Evolutionary conservation across 75 land plant species (phyloP).

Genomic region (Pinus tabuliformis): DNA sequence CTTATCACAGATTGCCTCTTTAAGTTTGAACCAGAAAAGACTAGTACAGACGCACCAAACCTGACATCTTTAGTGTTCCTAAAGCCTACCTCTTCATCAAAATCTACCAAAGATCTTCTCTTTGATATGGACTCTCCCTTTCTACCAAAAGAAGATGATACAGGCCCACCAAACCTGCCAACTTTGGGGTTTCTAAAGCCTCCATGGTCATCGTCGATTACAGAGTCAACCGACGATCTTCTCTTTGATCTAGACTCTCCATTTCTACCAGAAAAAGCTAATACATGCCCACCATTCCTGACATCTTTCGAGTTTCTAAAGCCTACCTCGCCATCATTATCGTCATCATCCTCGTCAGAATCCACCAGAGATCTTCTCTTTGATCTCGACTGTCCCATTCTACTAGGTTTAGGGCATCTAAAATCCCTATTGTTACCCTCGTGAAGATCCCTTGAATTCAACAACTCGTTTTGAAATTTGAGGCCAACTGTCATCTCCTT

Average conservation of each 20-base stretch:
- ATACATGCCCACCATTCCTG: not conserved
- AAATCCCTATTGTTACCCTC: not conserved
- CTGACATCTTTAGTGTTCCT: conserved; percentile 1
- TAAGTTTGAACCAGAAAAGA: not conserved
- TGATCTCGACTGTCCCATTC: not conserved
- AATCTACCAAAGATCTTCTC: not conserved
- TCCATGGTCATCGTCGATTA: not conserved
- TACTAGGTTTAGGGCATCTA: not conserved
- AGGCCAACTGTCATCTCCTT: not conserved
- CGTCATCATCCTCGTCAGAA: not conserved
- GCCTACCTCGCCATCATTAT: not conserved
- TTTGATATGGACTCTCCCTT: not conserved
- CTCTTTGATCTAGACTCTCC: not conserved
- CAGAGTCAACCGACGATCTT: not conserved
- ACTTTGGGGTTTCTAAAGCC: conserved; percentile 1
- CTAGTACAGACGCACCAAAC: not conserved
- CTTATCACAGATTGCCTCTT: conserved; percentile 6
- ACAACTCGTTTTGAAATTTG: conserved; percentile 7
- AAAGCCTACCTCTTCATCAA: not conserved
- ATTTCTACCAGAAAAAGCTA: not conserved
- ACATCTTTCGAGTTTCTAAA: not conserved
- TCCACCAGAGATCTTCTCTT: not conserved
- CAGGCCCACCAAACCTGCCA: not conserved
- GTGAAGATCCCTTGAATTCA: not conserved
- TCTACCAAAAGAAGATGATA: not conserved